Evolutionary conservation across 768 basidiomycete species (phyloP).

Genomic region (Clitopilus hobsonii): DNA sequence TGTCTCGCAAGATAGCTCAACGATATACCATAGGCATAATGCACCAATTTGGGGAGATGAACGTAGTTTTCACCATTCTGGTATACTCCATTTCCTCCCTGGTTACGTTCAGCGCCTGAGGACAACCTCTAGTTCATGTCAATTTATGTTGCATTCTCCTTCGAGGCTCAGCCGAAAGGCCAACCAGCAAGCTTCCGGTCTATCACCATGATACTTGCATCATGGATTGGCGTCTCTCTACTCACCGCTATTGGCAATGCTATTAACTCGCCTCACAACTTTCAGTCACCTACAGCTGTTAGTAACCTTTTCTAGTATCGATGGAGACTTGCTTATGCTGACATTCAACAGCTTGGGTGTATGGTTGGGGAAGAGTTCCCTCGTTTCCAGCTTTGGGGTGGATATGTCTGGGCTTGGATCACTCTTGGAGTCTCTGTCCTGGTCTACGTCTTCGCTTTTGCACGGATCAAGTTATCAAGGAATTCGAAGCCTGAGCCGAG

Average conservation of each 20-base stretch:
- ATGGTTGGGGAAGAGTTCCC: constrained; percentile 31
- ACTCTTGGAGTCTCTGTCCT: constrained; percentile 27
- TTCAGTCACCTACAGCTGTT: constrained; percentile 30
- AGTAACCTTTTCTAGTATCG: constrained; percentile 8
- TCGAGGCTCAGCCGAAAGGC: too few relatives aligned
- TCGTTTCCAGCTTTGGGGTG: constrained; percentile 29
- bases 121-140: constrained; percentile 25
- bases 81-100: constrained; percentile 17
- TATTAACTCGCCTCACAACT: constrained; percentile 12
- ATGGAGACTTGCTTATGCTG: not conserved
- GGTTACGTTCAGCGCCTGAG: not conserved
- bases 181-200: too few relatives aligned
- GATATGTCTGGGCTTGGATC: constrained; percentile 44
- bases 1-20: not conserved
- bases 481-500: too few relatives aligned
- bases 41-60: constrained; percentile 37
- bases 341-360: constrained; percentile 31
- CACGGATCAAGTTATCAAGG: too few relatives aligned
- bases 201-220: constrained; percentile 38
- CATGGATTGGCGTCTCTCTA: constrained; percentile 32
- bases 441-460: constrained; percentile 23
- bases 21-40: constrained; percentile 22
- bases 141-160: too few relatives aligned
- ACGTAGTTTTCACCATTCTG: constrained; percentile 35
- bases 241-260: constrained; percentile 25